Base-by-base conservation (phyloP, 345 rosid genomes). In the Murraya paniculata region DNA sequence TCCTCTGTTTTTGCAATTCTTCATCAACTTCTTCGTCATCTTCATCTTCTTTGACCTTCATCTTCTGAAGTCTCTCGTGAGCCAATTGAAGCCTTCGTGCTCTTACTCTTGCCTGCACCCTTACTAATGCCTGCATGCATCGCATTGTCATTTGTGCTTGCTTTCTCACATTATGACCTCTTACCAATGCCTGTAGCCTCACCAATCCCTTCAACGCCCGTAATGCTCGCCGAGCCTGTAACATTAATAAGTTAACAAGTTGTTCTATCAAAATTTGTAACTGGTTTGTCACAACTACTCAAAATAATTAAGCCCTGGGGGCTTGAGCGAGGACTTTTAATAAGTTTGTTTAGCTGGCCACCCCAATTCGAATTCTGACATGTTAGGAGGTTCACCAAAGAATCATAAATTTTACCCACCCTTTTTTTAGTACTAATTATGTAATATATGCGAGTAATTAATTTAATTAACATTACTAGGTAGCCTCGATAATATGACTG, bases 61-160 rank as follows among this genome's bases (percentile, higher is more conserved):
- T 45, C 68, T 81, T 81, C 3, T 68, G 84, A 33, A 88, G 81
- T 75, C 87, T 90, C 50, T 90, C 89, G 24, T 84, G 90, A 82
- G 91, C 79, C 72, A 90, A 61, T 64, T 90, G 95, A 31, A 94
- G 90, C 57, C 97, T 86, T 36, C 95, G 92, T 0, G 97, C 95
- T 76, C 95, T 74, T 14, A 94, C 99, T 83, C 97, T 87, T 25
- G 94, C 97, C 78, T 94, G 99, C 66, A 96, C 98, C 4, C 99
- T 93, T 6, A 94, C 98, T 11, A 94, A 83, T 10, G 99, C 97
- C 81, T 96, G 99, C 99, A 94, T 96, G 83, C 98, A 92, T 75
- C 93, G 88, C 98, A 96, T 92, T 58, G 98, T 94, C 95, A 92
- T 96, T 75, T 92, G 95, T 9, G 99, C 98, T 83, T 94, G 98